phyloP scores from a whole-genome alignment of 1,139 yeast genomes.

The Blastobotrys elegans region DNA sequence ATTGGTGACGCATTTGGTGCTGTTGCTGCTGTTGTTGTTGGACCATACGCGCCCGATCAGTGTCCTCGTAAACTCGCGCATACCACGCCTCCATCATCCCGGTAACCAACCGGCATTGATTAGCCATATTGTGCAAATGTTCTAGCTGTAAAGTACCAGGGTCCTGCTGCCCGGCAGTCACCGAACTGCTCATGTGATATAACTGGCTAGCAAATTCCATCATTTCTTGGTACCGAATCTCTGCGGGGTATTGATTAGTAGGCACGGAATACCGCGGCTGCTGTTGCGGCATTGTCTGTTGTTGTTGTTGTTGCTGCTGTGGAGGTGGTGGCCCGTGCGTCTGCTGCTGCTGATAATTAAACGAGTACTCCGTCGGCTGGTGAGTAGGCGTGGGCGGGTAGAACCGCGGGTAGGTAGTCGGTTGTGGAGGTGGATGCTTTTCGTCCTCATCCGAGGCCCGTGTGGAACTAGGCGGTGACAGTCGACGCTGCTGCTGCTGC shows the following conservation, averaged over 20 bases:
- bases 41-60: not conserved
- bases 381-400: slow-evolving; percentile 7
- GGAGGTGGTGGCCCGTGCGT: not conserved
- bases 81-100: not conserved
- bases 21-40: slow-evolving; percentile 6
- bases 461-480: not conserved
- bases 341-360: too few species aligned
- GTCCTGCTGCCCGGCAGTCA: not conserved
- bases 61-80: not conserved
- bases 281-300: slow-evolving; percentile 9
- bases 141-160: not conserved
- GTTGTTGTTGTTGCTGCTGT: slow-evolving; percentile 3
- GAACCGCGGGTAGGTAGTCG: not conserved
- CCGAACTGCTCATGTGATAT: not conserved
- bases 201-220: not conserved
- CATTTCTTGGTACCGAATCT: not conserved
- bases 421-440: not conserved
- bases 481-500: not conserved
- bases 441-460: not conserved
- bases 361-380: not conserved
- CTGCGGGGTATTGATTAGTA: not conserved
- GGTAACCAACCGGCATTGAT: not conserved
- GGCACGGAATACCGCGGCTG: not conserved
- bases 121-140: not conserved
- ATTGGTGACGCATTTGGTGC: not conserved